Conservation (phyloP, 2,329 filamentous ascomycete genomes). For the Fusarium concolor region DNA sequence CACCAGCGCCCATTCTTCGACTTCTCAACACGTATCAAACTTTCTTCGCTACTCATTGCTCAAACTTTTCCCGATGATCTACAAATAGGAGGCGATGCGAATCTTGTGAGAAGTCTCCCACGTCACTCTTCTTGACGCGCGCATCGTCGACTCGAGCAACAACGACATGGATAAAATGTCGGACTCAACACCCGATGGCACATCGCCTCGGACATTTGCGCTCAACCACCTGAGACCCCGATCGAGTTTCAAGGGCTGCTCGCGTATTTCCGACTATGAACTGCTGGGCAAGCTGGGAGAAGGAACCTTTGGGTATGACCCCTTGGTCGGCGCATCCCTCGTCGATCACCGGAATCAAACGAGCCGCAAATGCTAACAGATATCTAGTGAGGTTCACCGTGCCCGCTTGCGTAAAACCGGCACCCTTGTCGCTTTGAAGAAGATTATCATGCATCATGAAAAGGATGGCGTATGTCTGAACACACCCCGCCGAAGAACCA, state of each 20-base stretch:
- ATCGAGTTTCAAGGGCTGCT: conserved; percentile 83
- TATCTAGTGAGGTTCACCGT: conserved; percentile 84
- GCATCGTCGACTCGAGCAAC: conserved; percentile 31
- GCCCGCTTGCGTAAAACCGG: conserved; percentile 81
- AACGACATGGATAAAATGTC: conserved; percentile 48
- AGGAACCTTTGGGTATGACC: conserved; percentile 86
- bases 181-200: conserved; percentile 53
- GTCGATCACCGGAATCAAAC: conserved; percentile 4
- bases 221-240: conserved; percentile 65
- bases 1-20: background rate
- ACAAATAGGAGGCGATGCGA: conserved; percentile 33
- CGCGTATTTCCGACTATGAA: conserved; percentile 83
- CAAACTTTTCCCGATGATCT: conserved; percentile 15
- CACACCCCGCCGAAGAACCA: conserved; percentile 3
- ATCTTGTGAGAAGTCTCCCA: conserved; percentile 21
- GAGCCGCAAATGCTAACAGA: conserved; percentile 20
- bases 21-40: background rate
- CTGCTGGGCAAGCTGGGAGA: conserved; percentile 88
- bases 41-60: background rate
- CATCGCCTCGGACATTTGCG: conserved; percentile 68
- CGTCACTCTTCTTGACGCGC: conserved; percentile 38
- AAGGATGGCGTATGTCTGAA: conserved; percentile 81
- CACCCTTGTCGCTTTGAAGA: conserved; percentile 88
- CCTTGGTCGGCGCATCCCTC: conserved; percentile 20
- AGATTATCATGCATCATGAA: conserved; percentile 99